Evolutionary conservation across 1,284 basidiomycete species (phyloP), one percentile per base, ranked within the genome.

Genomic region (Tilletia walkeri): DNA sequence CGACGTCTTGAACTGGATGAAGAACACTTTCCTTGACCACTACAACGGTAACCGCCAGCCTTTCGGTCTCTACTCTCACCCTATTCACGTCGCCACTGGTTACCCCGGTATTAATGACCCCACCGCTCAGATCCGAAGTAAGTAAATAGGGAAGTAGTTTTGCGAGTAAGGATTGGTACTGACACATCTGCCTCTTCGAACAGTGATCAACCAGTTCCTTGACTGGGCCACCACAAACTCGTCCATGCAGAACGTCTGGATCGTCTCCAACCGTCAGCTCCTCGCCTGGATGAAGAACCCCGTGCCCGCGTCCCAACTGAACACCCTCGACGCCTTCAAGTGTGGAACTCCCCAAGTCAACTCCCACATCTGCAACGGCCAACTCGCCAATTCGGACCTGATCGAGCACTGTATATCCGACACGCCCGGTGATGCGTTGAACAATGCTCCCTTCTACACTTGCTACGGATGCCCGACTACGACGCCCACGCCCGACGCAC

Each of bases 21-120:
- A 91, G 84, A 87, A 84, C 71, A 92, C 91, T 0, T 92, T 93
- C 84, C 89, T 87, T 2, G 89, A 85, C 70, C 79, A 78, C 71
- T 82, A 86, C 84, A 89, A 88, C 72, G 87, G 86, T 59, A 91
- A 91, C 77, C 87, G 90, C 7, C 90, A 92, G 83, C 92, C 92
- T 0, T 89, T 93, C 73, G 91, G 91, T 67, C 85, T 92, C 56
- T 93, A 92, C 84, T 90, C 90, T 2, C 91, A 93, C 81, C 91
- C 91, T 48, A 91, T 92, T 79, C 91, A 92, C 85, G 83, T 92
- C 70, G 88, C 91, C 18, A 88, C 89, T 67, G 72, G 87, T 82
- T 77, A 76, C 66, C 76, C 76, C 7, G 73, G 76, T 56, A 68
- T 78, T 36, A 39, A 56, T n/a, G 76, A 75, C 50, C 76, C 75